phyloP scores from a whole-genome alignment of 192 early-diverging fungal genomes.

The Coemansia sp. region DNA sequence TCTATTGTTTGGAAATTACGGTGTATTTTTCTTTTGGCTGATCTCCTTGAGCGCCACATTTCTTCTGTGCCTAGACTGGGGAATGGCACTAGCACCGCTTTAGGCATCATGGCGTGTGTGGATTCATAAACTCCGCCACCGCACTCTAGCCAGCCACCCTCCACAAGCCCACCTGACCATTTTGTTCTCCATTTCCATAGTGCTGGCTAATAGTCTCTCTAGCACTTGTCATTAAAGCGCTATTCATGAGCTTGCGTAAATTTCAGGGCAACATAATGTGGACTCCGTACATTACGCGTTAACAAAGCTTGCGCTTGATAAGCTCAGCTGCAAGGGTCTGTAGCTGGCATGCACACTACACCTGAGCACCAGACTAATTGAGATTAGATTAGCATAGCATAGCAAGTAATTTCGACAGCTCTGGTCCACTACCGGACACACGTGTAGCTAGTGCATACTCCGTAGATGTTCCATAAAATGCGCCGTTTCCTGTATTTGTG shows the following conservation, averaged over 20 bases:
- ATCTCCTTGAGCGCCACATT: not conserved
- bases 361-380: not conserved
- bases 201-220: not conserved
- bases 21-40: not conserved
- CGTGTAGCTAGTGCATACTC: not conserved
- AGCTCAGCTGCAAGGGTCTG: not conserved
- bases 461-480: not conserved
- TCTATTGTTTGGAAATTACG: not conserved
- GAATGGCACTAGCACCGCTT: not conserved
- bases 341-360: not conserved
- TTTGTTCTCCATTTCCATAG: not conserved
- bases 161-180: not conserved
- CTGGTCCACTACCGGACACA: not conserved
- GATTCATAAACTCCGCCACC: constrained; percentile 1
- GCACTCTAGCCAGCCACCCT: not conserved
- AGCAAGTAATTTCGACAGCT: not conserved
- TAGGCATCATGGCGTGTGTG: not conserved
- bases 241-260: not conserved
- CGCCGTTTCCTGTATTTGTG: not conserved
- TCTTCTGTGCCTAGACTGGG: not conserved
- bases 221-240: not conserved
- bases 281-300: too few species aligned
- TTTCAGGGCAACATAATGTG: too few species aligned
- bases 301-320: too few species aligned
- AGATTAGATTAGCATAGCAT: not conserved